Evolutionary conservation across 805 yeast species (phyloP), one percentile per base, ranked within the genome.

Genomic region (Hanseniaspora vineae): DNA sequence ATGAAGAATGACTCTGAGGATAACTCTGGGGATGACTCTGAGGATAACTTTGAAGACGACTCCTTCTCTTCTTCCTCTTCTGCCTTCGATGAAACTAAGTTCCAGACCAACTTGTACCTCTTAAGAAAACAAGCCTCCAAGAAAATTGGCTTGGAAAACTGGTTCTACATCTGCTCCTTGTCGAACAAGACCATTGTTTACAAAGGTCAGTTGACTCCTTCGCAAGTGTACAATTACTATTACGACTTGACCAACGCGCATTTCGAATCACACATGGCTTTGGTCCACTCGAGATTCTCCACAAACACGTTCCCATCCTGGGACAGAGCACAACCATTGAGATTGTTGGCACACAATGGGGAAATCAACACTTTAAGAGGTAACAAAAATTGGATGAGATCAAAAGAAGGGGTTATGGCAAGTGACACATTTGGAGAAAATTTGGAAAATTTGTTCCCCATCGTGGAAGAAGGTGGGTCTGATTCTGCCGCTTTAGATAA

Each of bases 301-400:
- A 90, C 98, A 32, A 90, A 90, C 67, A 90, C 98, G 44, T 90
- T 90, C 78, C 98, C 98, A 44, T 87, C 96, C n/a, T 90, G 98
- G 98, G 98, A 92, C 69, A 80, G 98, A 68, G 97, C 98, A 20
- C 98, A 90, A 69, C 98, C 98, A 44, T 75, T 90, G 60, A 76
- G 97, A 66, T 82, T 94, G 83, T 86, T 95, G 32, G 98, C 98
- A 39, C 98, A 90, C 70, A 90, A 90, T 66, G 98, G 98, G 74
- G 98, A 90, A 69, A 92, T 90, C 66, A 90, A 90, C 69, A 90
- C 98, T 39, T 70, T 90, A 61, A 78, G 97, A 66, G 98, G 98
- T 57, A 90, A 90, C 77, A 92, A 90, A 69, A 90, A 90, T 69
- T 92, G 97, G 97, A 89, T 92, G 97, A 79, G 96, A 56, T 92